phyloP scores from a whole-genome alignment of 768 basidiomycete species.

The Rhodotorula toruloides region DNA sequence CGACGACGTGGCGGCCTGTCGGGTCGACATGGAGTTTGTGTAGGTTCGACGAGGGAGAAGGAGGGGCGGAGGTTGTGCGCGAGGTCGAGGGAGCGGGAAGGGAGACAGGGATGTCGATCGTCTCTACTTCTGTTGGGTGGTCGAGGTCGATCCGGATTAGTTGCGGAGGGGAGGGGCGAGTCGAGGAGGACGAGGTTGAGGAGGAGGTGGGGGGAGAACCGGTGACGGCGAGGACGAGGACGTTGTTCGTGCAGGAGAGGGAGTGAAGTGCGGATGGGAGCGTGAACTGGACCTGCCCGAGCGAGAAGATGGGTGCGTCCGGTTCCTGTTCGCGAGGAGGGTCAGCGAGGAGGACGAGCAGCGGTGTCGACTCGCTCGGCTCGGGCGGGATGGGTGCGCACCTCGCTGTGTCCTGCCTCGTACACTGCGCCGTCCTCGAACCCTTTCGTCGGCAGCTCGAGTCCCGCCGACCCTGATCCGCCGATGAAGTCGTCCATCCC shows the following conservation, averaged over 20 bases:
- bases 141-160: slow-evolving; percentile 72
- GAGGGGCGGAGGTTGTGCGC: background rate
- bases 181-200: slow-evolving; percentile 67
- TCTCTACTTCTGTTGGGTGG: slow-evolving; percentile 70
- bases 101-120: slow-evolving; percentile 66
- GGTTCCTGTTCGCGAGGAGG: slow-evolving; percentile 5
- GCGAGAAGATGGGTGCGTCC: slow-evolving; percentile 28
- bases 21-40: slow-evolving; percentile 86
- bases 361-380: background rate
- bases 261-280: slow-evolving; percentile 19
- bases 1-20: slow-evolving; percentile 79
- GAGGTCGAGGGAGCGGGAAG: slow-evolving; percentile 47
- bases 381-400: background rate
- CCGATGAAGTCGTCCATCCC: slow-evolving; percentile 21
- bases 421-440: slow-evolving; percentile 30
- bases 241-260: slow-evolving; percentile 34
- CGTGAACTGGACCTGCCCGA: slow-evolving; percentile 36
- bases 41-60: slow-evolving; percentile 48
- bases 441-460: slow-evolving; percentile 3
- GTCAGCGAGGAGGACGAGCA: background rate
- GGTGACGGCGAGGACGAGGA: slow-evolving; percentile 27
- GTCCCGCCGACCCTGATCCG: background rate
- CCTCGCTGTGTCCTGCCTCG: slow-evolving; percentile 12
- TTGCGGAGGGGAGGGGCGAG: slow-evolving; percentile 50
- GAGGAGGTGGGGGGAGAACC: slow-evolving; percentile 15